Conservation (phyloP, 257 asterid genomes). For the Ilex asprella region DNA sequence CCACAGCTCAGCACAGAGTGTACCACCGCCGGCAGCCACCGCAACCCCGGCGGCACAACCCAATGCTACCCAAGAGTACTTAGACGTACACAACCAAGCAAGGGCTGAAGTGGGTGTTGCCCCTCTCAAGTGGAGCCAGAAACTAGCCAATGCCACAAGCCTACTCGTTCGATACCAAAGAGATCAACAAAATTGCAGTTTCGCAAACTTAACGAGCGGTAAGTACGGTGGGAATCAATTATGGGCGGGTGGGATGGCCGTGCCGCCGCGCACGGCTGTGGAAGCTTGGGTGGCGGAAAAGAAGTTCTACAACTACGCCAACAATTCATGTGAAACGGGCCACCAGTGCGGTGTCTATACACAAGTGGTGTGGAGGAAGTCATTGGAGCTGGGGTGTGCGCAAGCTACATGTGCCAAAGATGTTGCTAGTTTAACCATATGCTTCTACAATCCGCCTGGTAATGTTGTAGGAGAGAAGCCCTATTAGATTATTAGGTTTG, state of each 20-base stretch:
- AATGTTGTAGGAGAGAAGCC: conserved; percentile 88
- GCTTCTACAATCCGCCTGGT: conserved; percentile 85
- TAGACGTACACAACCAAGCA: conserved; percentile 67
- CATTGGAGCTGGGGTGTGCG: conserved; percentile 72
- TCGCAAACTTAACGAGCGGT: conserved; percentile 49
- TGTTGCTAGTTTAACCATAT: conserved; percentile 47
- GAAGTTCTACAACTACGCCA: conserved; percentile 50
- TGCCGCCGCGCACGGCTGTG: conserved; percentile 52
- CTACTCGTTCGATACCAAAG: conserved; percentile 54
- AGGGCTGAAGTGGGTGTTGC: conserved; percentile 67
- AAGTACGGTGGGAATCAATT: conserved; percentile 78
- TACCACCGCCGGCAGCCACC: conserved; percentile 20
- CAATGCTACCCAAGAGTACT: conserved; percentile 33
- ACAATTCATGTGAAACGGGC: conserved; percentile 49
- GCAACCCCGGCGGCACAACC: conserved; percentile 14
- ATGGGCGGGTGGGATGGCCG: conserved; percentile 46
- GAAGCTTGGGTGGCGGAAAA: conserved; percentile 77
- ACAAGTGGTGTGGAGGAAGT: conserved; percentile 82
- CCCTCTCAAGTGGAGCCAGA: conserved; percentile 62
- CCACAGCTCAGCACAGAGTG: conserved; percentile 15
- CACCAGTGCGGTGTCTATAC: conserved; percentile 81
- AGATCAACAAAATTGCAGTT: conserved; percentile 59
- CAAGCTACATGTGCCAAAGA: conserved; percentile 49
- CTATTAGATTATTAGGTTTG: conserved; percentile 25
- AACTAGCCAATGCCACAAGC: conserved; percentile 64